phyloP scores from a whole-genome alignment of 2,329 filamentous ascomycete genomes.

The Diaporthe sp. region DNA sequence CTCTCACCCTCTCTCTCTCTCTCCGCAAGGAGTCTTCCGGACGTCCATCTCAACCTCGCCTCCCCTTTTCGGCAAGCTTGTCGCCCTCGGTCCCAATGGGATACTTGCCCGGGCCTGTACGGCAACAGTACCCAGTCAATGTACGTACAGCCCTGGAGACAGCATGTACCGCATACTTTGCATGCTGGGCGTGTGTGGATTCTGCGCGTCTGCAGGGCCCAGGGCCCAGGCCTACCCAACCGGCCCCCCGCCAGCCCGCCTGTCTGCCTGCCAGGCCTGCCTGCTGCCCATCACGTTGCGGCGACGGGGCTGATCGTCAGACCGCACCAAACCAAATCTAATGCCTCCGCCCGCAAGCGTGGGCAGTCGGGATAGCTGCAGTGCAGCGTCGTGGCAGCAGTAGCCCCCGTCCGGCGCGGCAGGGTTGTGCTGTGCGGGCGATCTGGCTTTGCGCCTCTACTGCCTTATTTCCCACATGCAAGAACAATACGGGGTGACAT shows the following conservation, averaged over 20 bases:
- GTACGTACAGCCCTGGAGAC: slow-evolving; percentile 22
- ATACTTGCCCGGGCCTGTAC: slow-evolving; percentile 18
- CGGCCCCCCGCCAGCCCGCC: neutral
- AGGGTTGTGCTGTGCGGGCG: slow-evolving; percentile 40
- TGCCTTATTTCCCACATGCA: slow-evolving; percentile 36
- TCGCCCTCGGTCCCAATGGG: slow-evolving; percentile 22
- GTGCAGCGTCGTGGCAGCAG: slow-evolving; percentile 40
- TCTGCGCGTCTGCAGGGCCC: slow-evolving; percentile 38
- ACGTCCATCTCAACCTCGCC: slow-evolving; percentile 28
- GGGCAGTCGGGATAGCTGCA: slow-evolving; percentile 39
- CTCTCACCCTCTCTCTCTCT: slow-evolving; percentile 1
- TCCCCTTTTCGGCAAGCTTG: slow-evolving; percentile 26
- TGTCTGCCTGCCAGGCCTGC: neutral
- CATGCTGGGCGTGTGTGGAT: slow-evolving; percentile 29
- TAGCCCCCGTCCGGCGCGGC: slow-evolving; percentile 32
- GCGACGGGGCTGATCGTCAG: slow-evolving; percentile 37
- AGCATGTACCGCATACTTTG: slow-evolving; percentile 30
- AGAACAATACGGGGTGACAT: slow-evolving; percentile 26
- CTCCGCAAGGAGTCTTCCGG: slow-evolving; percentile 28
- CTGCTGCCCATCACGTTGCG: slow-evolving; percentile 31
- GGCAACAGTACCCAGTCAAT: slow-evolving; percentile 14
- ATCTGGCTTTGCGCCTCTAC: slow-evolving; percentile 41
- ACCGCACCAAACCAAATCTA: slow-evolving; percentile 36
- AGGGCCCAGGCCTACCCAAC: slow-evolving; percentile 5
- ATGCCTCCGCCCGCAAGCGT: slow-evolving; percentile 33